Base-by-base conservation (phyloP, 2,329 filamentous ascomycete species). In the Penicillium italicum region DNA sequence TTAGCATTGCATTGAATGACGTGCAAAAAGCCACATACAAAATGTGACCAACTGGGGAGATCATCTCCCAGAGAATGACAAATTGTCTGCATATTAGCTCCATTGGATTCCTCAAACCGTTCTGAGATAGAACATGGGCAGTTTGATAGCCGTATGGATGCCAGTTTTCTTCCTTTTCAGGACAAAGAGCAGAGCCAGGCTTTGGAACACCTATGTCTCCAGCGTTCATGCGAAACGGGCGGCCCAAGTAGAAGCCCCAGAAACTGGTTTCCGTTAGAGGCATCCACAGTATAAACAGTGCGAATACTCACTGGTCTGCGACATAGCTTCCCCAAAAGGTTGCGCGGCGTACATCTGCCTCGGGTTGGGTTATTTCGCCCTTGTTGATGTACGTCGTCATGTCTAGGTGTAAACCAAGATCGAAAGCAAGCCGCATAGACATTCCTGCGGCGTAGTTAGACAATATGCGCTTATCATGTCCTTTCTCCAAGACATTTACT, bases 381-480 rank as follows among this genome's bases (percentile, higher is more conserved):
- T 69, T 69, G 12, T 69, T 64, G 4, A 78, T 69, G 52, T 79
- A 78, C 0, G 67, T 56, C 1, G 67, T 69, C 63, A 74, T 74
- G 52, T 77, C 73, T 18, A 76, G 47, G 50, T 78, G 76, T 16
- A 78, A 55, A 3, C 74, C 77, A 37, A 79, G 70, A 50, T 79
- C 75, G 40, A 77, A 76, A n/a, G 74, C 71, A 37, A 78, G 68
- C 41, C 76, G 67, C 69, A 77, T 77, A 1, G 76, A 74, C 76
- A 78, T 77, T 18, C 74, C 74, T 74, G 16, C 12, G 16, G 14
- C 31, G 2, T 0, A 8, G 34, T 34, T n/a, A 58, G 40, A 1
- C 16, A 14, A 41, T 24, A 3, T 56, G 24, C 37, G 2, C 40
- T 5, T n/a, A 18, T 24, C 0, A 5, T 14, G 26, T 11, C 43